Conservation (phyloP, 108 stramenopile species). For the Fragilaria radians region DNA sequence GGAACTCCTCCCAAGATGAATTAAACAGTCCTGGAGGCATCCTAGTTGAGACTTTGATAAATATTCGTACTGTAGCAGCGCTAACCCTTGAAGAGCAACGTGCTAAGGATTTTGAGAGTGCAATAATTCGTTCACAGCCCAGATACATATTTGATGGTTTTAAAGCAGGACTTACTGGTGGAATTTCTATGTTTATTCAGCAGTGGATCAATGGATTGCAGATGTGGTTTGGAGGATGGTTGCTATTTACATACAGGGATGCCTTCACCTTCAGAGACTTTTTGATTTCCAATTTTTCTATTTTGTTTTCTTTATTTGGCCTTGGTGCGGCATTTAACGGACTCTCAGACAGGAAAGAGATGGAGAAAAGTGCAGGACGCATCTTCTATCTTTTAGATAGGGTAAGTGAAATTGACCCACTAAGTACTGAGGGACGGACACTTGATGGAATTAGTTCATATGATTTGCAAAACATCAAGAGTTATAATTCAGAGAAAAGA, state of each 20-base stretch:
- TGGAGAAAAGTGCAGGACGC: constrained; percentile 49
- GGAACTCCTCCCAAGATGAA: constrained; percentile 25
- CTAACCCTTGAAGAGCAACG: constrained; percentile 51
- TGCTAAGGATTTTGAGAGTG: constrained; percentile 44
- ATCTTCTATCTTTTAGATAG: constrained; percentile 65
- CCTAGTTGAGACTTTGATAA: constrained; percentile 62
- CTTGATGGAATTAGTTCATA: too few species aligned
- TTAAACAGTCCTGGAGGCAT: constrained; percentile 56
- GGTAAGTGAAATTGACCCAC: constrained; percentile 51
- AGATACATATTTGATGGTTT: constrained; percentile 6
- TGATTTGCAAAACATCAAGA: too few species aligned
- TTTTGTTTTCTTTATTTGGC: constrained; percentile 68
- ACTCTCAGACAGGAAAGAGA: constrained; percentile 53
- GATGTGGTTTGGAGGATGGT: constrained; percentile 71
- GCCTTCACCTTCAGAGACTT: constrained; percentile 53
- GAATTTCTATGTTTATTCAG: constrained; percentile 36
- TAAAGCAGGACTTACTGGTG: constrained; percentile 1
- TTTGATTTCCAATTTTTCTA: constrained; percentile 64
- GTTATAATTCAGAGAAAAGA: too few species aligned
- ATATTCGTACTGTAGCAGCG: constrained; percentile 70
- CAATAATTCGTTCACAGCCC: constrained; percentile 16
- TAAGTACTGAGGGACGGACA: constrained; percentile 38
- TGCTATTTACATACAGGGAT: constrained; percentile 48
- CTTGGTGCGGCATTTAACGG: constrained; percentile 71
- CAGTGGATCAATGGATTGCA: constrained; percentile 44